Conservation (phyloP, 768 basidiomycete genomes). For the Gymnopilus junonius region DNA sequence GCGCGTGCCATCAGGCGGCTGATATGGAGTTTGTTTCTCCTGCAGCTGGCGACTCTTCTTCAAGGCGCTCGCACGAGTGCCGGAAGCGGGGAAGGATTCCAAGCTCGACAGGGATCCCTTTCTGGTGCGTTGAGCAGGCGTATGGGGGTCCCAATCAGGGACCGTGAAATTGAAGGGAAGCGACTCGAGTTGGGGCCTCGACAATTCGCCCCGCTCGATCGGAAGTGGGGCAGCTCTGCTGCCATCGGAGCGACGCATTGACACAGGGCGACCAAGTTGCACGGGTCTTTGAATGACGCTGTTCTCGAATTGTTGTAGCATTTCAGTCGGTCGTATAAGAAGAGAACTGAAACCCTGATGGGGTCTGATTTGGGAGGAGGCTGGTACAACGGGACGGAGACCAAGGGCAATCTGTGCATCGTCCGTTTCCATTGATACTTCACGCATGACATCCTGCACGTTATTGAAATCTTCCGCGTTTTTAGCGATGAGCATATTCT, state of each 20-base stretch:
- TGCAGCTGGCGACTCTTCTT: slow-evolving; percentile 34
- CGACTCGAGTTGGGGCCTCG: not conserved
- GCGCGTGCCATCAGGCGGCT: slow-evolving; percentile 39
- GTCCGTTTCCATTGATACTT: slow-evolving; percentile 31
- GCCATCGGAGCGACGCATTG: not conserved
- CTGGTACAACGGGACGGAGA: not conserved
- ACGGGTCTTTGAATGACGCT: not conserved
- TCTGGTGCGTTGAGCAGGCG: not conserved
- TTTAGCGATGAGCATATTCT: slow-evolving; percentile 27
- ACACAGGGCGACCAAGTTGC: not conserved
- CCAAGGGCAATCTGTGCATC: slow-evolving; percentile 28
- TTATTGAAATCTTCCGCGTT: not conserved
- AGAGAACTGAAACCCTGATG: slow-evolving; percentile 2
- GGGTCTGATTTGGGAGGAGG: not conserved
- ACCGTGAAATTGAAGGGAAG: not conserved
- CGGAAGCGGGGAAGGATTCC: slow-evolving; percentile 6
- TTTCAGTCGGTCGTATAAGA: not conserved
- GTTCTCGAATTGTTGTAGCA: slow-evolving; percentile 4
- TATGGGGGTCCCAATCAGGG: not conserved
- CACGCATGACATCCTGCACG: not conserved
- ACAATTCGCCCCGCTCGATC: not conserved
- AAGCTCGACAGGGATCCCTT: not conserved
- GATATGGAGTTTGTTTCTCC: slow-evolving; percentile 40
- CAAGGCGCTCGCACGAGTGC: slow-evolving; percentile 41
- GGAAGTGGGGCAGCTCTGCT: not conserved